Evolutionary conservation across 2,329 filamentous ascomycete genomes (phyloP).

Genomic region (Erysiphe pulchra): DNA sequence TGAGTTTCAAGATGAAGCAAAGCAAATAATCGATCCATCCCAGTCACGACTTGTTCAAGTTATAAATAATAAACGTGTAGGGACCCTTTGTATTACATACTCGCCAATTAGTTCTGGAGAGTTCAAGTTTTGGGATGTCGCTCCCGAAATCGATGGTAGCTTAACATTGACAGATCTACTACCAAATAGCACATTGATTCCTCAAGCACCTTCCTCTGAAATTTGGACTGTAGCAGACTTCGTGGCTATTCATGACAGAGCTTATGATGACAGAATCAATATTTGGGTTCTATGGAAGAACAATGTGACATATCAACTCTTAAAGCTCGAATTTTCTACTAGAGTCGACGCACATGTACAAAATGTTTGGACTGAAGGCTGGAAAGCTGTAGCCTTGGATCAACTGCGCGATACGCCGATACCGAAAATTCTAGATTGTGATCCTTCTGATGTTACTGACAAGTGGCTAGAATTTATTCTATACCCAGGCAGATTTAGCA

Average conservation of each 20-base stretch:
- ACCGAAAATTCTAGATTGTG: slow-evolving; percentile 32
- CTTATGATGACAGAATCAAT: slow-evolving; percentile 26
- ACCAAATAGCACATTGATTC: slow-evolving; percentile 37
- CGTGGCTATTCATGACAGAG: slow-evolving; percentile 26
- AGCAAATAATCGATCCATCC: slow-evolving; percentile 54
- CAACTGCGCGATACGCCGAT: slow-evolving; percentile 24
- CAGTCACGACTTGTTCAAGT: slow-evolving; percentile 56
- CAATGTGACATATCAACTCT: slow-evolving; percentile 52
- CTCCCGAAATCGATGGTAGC: slow-evolving; percentile 31
- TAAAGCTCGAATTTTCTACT: slow-evolving; percentile 43
- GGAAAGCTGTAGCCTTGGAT: slow-evolving; percentile 43
- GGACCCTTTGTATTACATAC: slow-evolving; percentile 46
- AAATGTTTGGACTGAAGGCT: slow-evolving; percentile 35
- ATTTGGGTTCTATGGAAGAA: slow-evolving; percentile 71
- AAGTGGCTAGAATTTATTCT: slow-evolving; percentile 73
- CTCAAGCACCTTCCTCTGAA: slow-evolving; percentile 41
- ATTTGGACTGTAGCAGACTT: slow-evolving; percentile 67
- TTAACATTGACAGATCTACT: slow-evolving; percentile 48
- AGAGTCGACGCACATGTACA: slow-evolving; percentile 9
- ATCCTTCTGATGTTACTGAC: slow-evolving; percentile 46
- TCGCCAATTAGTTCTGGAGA: slow-evolving; percentile 69
- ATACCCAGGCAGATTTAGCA: slow-evolving; percentile 58
- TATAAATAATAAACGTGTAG: slow-evolving; percentile 28
- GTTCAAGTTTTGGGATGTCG: slow-evolving; percentile 80
- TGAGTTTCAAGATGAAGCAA: slow-evolving; percentile 40